These are phyloP conservation scores for Fusarium tuaranense DNA, from an alignment of 2,329 filamentous ascomycete genomes.

Conservation along the genomic window DNA sequence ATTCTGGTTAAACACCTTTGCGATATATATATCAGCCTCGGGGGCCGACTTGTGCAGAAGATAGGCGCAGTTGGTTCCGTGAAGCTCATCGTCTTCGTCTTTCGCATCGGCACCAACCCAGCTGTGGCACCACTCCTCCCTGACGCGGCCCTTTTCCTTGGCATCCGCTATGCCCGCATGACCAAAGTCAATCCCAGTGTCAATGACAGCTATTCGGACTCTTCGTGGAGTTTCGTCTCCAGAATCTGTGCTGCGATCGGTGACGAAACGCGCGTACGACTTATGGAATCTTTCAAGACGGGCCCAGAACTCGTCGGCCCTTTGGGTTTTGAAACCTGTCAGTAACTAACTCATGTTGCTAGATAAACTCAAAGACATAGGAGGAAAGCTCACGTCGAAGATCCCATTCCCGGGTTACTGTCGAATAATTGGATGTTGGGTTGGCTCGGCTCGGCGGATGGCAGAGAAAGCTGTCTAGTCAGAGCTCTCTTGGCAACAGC, in stretches of 20 bases:
- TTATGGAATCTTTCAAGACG: background rate
- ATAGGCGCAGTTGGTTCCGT: background rate
- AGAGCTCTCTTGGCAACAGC: no score
- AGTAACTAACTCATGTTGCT: background rate
- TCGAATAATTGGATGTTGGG: background rate
- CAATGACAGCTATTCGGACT: background rate
- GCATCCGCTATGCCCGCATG: background rate
- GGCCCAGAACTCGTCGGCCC: background rate
- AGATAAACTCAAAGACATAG: no score
- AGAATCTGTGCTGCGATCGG: background rate
- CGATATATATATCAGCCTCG: background rate
- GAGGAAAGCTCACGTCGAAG: background rate
- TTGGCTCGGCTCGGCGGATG: background rate
- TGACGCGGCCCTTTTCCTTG: background rate
- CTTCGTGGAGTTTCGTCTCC: background rate
- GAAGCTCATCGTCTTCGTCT: background rate
- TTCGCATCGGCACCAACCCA: background rate
- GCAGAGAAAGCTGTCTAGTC: no score
- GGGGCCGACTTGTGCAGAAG: background rate
- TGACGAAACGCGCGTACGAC: background rate
- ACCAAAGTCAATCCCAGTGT: background rate
- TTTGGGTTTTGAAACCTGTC: background rate
- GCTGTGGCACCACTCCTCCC: background rate
- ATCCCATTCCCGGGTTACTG: background rate
- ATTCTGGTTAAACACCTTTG: background rate